A percentile compares a stretch with the other conserved stretches of the same genome.
phyloP scores from a whole-genome alignment of 805 yeast genomes.

The Yarrowia osloensis region DNA sequence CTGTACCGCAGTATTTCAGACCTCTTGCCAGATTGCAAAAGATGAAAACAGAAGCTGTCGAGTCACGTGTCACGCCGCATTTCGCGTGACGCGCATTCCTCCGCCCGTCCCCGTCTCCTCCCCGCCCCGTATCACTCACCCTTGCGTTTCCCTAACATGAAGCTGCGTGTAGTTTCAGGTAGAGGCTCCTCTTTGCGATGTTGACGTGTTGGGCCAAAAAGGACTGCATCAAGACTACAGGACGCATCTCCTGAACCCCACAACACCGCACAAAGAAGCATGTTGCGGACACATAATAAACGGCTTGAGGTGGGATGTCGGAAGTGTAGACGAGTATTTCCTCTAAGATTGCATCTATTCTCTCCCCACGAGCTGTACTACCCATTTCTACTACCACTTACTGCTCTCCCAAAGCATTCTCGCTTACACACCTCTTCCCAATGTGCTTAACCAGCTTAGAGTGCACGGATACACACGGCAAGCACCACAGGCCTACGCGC shows the following conservation, averaged over 20 bases:
- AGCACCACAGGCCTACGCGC: conserved; percentile 14
- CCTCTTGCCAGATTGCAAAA: too few species aligned
- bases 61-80: too few species aligned
- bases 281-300: not conserved
- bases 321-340: not conserved
- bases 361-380: too few species aligned
- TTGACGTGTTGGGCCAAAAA: conserved; percentile 28
- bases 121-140: not conserved
- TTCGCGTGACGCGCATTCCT: not conserved
- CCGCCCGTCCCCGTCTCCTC: not conserved
- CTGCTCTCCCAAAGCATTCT: not conserved
- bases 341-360: too few species aligned
- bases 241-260: conserved; percentile 27
- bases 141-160: conserved; percentile 30
- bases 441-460: conserved; percentile 4
- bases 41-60: too few species aligned
- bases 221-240: conserved; percentile 26
- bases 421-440: not conserved
- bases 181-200: conserved; percentile 4
- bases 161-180: conserved; percentile 14
- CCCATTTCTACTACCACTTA: not conserved
- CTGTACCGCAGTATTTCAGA: too few species aligned
- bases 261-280: not conserved
- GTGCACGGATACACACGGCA: conserved; percentile 29
- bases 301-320: not conserved